Base-by-base conservation (phyloP, 257 asterid species). In the Nicotiana benthamiana region DNA sequence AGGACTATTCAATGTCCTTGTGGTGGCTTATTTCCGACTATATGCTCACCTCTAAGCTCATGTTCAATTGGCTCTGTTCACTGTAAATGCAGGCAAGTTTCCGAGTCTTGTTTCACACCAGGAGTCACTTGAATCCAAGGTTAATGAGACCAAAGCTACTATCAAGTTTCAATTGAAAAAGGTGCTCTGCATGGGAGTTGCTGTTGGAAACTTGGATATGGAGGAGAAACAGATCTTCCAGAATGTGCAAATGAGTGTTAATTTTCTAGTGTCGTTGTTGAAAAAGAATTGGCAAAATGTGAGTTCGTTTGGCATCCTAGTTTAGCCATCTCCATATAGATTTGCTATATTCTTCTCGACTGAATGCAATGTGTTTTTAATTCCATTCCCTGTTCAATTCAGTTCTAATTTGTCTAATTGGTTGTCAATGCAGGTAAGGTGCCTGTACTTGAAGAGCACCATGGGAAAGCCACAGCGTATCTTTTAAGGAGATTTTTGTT, bases 221-320 rank as follows among this genome's bases (percentile, higher is more conserved):
- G 78, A 74, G 40, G 78, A 74, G 61, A 74, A 74, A 12, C 78
- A 74, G 40, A 74, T 74, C 40, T 74, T 74, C 40, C 78, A 77
- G 68, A 77, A 77, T 24, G 81, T 77, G 34, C 81, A 80, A 65
- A 80, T 80, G 82, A 80, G 82, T 27, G 82, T 80, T 40, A 80
- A 80, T 43, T 80, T 80, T 20, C 76, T 80, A 13, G 82, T 80
- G 10, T 80, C 82, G 34, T 67, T 80, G 82, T 51, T 80, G 77
- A 80, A 80, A 66, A 80, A 80, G 82, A 80, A 80, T 53, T 80
- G 82, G 82, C 82, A 80, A 67, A 80, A 80, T 80, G 82, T 80
- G 67, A 66, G 82, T 26, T 6, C 61, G 3, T 48, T 22, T 24
- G 16, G 16, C 15, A 20, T 46, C 36, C 59, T 9, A 12, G 77